Evolutionary conservation across 2,329 filamentous ascomycete genomes (phyloP), one percentile per base, ranked within the genome.

Genomic region (Ophiostoma australiae): DNA sequence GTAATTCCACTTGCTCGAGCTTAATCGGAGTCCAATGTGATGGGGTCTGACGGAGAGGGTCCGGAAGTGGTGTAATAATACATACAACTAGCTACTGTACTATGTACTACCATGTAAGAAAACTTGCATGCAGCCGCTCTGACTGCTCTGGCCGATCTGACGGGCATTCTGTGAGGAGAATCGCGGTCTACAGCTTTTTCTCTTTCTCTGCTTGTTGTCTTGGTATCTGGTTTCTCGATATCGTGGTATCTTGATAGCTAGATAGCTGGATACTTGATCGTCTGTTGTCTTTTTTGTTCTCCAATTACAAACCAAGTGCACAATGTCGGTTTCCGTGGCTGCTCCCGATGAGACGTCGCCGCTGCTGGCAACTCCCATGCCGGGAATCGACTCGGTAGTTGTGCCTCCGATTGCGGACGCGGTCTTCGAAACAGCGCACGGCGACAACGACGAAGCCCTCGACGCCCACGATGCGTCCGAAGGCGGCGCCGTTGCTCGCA

Each of bases 301-400:
- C 11, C 3, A 27, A 11, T 13, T 31, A 15, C 23, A 31, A 61
- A 5, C 10, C 27, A 31, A 8, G 15, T 23, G 35, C 20, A 66
- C 17, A 27, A 66, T 66, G 63, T 66, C 63, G 20, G 10, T 11
- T 35, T 65, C 63, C 3, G 63, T 23, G 33, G 10, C n/a, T 66
- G 63, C 17, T 66, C 63, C 63, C 6, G 35, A 66, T 20, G 63
- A 66, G 20, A 66, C 63, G n/a, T 66, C 63, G 63, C 63, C 63
- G 8, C 63, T 66, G 33, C 63, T 66, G 7, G 63, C 63, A 35
- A 39, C 63, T 3, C 63, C 63, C 35, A 39, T 39, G 0, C 33
- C 33, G 10, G 63, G 35, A 23, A 23, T 35, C 33, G 63, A 66
- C 63, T 39, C 63, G n/a, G 35, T 15, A 2, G 52, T 58, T 20